Evolutionary conservation across 164 flowering plant genomes (phyloP).

Genomic region (Berberis vulgaris): DNA sequence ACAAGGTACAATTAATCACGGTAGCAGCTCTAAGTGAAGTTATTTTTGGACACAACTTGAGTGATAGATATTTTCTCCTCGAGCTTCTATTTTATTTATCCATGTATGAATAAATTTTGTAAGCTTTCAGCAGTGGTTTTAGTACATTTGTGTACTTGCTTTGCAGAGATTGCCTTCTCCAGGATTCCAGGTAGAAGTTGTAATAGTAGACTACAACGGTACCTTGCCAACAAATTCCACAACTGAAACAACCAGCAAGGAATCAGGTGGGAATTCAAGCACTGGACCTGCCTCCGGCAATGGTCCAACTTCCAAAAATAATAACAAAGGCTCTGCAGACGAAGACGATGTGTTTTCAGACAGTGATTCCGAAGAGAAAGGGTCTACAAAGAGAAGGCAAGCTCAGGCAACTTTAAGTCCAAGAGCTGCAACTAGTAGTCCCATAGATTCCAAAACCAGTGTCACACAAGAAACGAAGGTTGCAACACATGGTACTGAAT

Average conservation of each 20-base stretch:
- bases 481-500: slow-evolving; percentile 35
- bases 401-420: slow-evolving; percentile 20
- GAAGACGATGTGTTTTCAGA: slow-evolving; percentile 92
- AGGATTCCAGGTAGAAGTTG: slow-evolving; percentile 92
- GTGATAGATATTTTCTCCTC: too few relatives aligned
- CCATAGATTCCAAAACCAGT: slow-evolving; percentile 17
- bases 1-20: too few relatives aligned
- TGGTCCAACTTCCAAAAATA: slow-evolving; percentile 16
- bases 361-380: slow-evolving; percentile 32
- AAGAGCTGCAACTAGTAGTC: slow-evolving; percentile 13
- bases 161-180: slow-evolving; percentile 94
- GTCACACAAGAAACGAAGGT: slow-evolving; percentile 25
- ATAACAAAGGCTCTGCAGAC: slow-evolving; percentile 27
- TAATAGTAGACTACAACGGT: slow-evolving; percentile 60
- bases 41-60: too few relatives aligned
- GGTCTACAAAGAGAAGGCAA: slow-evolving; percentile 34
- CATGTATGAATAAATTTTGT: too few relatives aligned
- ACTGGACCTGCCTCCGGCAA: slow-evolving; percentile 23
- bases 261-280: slow-evolving; percentile 34
- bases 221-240: slow-evolving; percentile 22
- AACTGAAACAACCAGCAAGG: slow-evolving; percentile 23
- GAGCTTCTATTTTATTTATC: too few relatives aligned
- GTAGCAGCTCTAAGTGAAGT: too few relatives aligned
- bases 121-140: background rate
- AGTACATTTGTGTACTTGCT: background rate